Percentiles rank a stretch among this genome's conserved stretches.
These are phyloP conservation scores for Hypoxylon crocopeplum DNA, from an alignment of 495 filamentous ascomycete species.

Conservation along the genomic window DNA sequence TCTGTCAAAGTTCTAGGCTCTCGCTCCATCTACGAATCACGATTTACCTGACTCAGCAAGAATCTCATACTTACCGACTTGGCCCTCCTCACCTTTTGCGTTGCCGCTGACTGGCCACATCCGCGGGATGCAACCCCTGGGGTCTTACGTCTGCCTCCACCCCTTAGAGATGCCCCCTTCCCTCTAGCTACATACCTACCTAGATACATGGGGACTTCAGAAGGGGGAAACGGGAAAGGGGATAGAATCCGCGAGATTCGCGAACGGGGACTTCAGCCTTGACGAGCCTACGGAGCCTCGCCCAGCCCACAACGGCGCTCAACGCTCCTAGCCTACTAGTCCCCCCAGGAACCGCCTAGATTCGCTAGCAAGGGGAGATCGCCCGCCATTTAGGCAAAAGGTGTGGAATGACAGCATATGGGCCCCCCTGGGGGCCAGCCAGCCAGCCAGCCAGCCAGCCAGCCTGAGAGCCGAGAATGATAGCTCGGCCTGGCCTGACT, in stretches of 20 bases:
- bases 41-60: conserved; percentile 27
- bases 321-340: conserved; percentile 4
- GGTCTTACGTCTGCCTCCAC: conserved; percentile 13
- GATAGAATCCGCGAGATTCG: conserved; percentile 2
- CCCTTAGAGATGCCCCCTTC: conserved; percentile 9
- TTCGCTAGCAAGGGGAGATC: conserved; percentile 31
- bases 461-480: conserved; percentile 34
- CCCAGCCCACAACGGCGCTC: conserved; percentile 10
- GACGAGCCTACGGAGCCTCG: conserved; percentile 29
- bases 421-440: conserved; percentile 14
- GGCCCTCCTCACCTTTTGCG: conserved; percentile 1
- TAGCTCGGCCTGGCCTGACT: conserved; percentile 26
- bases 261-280: conserved; percentile 28
- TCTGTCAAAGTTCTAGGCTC: conserved; percentile 30
- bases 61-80: background rate
- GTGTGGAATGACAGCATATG: conserved; percentile 39
- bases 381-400: conserved; percentile 42
- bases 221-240: background rate
- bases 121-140: conserved; percentile 20
- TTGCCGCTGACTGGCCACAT: conserved; percentile 16
- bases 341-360: conserved; percentile 27
- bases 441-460: conserved; percentile 29
- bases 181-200: too few species aligned
- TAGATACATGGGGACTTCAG: too few species aligned
- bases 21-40: conserved; percentile 19